These are phyloP conservation scores for Suillus ampliporus DNA, from an alignment of 768 basidiomycete genomes.

Conservation along the genomic window DNA sequence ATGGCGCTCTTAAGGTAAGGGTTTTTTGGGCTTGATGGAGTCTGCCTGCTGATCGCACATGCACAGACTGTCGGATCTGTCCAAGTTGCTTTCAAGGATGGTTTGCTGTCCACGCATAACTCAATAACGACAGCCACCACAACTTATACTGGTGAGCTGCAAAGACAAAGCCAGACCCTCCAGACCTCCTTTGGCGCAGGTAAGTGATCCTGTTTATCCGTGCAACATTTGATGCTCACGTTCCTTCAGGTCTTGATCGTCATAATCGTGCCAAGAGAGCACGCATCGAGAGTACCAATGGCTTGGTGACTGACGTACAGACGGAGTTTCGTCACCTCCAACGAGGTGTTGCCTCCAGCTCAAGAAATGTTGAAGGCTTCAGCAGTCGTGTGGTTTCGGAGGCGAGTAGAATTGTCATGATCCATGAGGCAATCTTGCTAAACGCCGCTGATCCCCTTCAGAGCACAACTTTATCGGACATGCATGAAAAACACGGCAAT, in stretches of 20 bases:
- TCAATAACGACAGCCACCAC: slow-evolving; percentile 52
- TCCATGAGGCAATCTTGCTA: neutral
- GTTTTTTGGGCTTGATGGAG: slow-evolving; percentile 7
- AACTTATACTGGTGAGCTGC: slow-evolving; percentile 57
- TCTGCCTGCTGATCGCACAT: slow-evolving; percentile 19
- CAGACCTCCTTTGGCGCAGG: slow-evolving; percentile 44
- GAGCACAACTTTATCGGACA: slow-evolving; percentile 48
- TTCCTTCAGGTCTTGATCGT: slow-evolving; percentile 59
- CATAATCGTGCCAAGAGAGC: slow-evolving; percentile 69
- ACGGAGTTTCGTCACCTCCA: slow-evolving; percentile 58
- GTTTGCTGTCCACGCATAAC: slow-evolving; percentile 50
- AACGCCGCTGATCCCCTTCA: slow-evolving; percentile 24
- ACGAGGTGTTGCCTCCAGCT: slow-evolving; percentile 54
- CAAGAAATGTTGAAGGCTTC: slow-evolving; percentile 52
- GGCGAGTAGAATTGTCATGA: slow-evolving; percentile 42
- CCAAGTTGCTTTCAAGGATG: slow-evolving; percentile 46
- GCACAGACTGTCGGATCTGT: slow-evolving; percentile 48
- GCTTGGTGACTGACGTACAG: slow-evolving; percentile 54
- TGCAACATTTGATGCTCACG: neutral
- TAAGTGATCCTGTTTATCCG: slow-evolving; percentile 13
- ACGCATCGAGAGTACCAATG: slow-evolving; percentile 62
- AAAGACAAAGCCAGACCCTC: slow-evolving; percentile 52
- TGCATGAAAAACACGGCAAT: slow-evolving; percentile 50
- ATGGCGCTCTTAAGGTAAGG: slow-evolving; percentile 63
- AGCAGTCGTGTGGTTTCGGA: slow-evolving; percentile 52